Evolutionary conservation across 2,329 filamentous ascomycete species (phyloP).

Genomic region (Mollisia scopiformis): DNA sequence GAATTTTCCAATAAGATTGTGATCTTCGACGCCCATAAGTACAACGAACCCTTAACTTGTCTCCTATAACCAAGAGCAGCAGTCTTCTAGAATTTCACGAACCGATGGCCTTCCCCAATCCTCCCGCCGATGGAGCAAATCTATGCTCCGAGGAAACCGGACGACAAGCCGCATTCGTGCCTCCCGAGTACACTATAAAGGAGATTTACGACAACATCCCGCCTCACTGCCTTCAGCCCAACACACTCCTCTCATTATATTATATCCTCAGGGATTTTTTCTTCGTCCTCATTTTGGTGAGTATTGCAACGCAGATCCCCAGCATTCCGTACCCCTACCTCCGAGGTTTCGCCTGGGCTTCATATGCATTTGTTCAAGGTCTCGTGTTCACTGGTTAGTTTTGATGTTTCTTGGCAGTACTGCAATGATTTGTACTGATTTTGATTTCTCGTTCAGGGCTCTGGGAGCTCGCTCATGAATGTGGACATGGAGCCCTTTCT

Average conservation of each 20-base stretch:
- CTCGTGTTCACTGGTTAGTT: slow-evolving; percentile 56
- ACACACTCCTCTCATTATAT: slow-evolving; percentile 51
- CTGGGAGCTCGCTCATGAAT: slow-evolving; percentile 74
- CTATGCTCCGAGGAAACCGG: not conserved
- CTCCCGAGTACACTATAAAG: slow-evolving; percentile 37
- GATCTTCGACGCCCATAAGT: not conserved
- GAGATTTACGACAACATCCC: slow-evolving; percentile 53
- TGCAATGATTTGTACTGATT: not conserved
- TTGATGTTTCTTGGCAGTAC: not conserved
- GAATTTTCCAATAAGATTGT: slow-evolving; percentile 10
- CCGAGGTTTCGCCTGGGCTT: slow-evolving; percentile 54
- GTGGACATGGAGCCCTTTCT: slow-evolving; percentile 72
- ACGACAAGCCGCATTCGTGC: slow-evolving; percentile 23
- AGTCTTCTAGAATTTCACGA: not conserved
- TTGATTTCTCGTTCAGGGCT: slow-evolving; percentile 46
- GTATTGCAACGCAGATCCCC: slow-evolving; percentile 57
- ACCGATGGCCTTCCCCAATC: not conserved
- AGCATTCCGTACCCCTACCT: slow-evolving; percentile 47
- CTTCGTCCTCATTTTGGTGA: slow-evolving; percentile 52
- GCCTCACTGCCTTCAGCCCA: slow-evolving; percentile 62
- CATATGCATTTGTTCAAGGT: slow-evolving; percentile 67
- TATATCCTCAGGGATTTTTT: slow-evolving; percentile 60
- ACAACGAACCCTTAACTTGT: not conserved
- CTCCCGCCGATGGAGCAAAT: not conserved
- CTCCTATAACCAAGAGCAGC: not conserved